A percentile compares a stretch with the other conserved stretches of the same genome.
Conservation (phyloP, 805 yeast genomes). For the Pichia exigua region DNA sequence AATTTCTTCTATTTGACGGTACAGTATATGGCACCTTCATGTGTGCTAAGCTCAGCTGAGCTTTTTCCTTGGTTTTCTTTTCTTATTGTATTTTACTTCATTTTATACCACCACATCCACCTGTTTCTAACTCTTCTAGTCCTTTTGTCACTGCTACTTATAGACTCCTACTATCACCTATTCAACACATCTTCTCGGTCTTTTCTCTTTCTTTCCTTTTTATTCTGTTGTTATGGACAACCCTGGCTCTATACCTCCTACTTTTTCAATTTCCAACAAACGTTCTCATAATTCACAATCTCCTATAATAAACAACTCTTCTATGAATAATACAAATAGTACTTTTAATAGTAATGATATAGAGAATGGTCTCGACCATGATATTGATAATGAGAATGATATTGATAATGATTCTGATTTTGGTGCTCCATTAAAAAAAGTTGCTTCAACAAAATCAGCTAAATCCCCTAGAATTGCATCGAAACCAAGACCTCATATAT, state of each 20-base stretch:
- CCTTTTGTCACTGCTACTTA: neutral
- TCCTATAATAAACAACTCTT: neutral
- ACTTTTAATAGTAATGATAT: neutral
- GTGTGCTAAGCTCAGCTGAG: neutral
- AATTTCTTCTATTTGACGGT: too few relatives aligned
- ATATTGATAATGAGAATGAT: neutral
- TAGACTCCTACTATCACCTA: neutral
- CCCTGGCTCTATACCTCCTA: neutral
- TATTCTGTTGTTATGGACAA: neutral
- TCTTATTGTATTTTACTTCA: neutral
- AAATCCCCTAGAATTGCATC: conserved; percentile 71
- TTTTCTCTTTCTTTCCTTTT: neutral
- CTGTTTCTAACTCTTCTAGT: neutral
- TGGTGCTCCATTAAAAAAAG: conserved; percentile 6
- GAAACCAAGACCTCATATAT: conserved; percentile 89
- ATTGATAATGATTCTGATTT: neutral
- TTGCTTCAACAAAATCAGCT: conserved; percentile 28
- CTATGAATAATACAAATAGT: neutral
- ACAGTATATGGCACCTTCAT: too few relatives aligned
- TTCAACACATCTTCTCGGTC: neutral
- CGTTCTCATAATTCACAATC: neutral
- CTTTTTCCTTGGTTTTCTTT: neutral
- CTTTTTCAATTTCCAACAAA: neutral
- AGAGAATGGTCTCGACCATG: neutral
- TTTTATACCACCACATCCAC: neutral